Percentiles rank a stretch among this genome's conserved stretches.
Evolutionary conservation across 768 basidiomycete species (phyloP).

Genomic region (Kwoniella sp.): DNA sequence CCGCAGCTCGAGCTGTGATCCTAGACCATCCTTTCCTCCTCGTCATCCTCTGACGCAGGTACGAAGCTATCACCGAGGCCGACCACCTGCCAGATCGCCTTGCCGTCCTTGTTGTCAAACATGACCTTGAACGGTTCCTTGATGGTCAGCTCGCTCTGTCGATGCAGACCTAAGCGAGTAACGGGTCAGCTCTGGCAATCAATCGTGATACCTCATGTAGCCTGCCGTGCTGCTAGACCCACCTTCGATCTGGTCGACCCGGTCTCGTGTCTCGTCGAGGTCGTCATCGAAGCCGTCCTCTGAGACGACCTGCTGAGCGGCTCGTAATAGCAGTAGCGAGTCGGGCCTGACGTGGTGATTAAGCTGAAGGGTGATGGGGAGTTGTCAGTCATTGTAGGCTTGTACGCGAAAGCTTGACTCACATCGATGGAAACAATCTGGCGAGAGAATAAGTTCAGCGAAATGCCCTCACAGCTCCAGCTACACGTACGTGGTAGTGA

Average conservation of each 20-base stretch:
- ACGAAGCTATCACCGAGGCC: slow-evolving; percentile 59
- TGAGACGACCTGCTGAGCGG: slow-evolving; percentile 65
- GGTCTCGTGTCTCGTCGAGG: slow-evolving; percentile 65
- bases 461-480: not conserved
- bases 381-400: not conserved
- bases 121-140: slow-evolving; percentile 48
- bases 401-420: slow-evolving; percentile 27
- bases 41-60: slow-evolving; percentile 52
- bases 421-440: slow-evolving; percentile 75
- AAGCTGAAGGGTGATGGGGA: slow-evolving; percentile 53
- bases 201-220: not conserved
- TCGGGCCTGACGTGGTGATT: slow-evolving; percentile 74
- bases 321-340: slow-evolving; percentile 69
- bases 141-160: slow-evolving; percentile 47
- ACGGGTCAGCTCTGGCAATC: not conserved
- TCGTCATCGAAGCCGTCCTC: slow-evolving; percentile 77
- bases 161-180: slow-evolving; percentile 39
- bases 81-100: slow-evolving; percentile 37
- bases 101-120: slow-evolving; percentile 29
- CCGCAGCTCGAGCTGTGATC: too few relatives aligned
- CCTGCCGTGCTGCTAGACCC: not conserved
- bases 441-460: slow-evolving; percentile 61
- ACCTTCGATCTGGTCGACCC: slow-evolving; percentile 84
- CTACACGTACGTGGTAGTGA: slow-evolving; percentile 52
- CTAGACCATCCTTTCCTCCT: slow-evolving; percentile 28